Base-by-base conservation (phyloP, 371 early-diverging fungal genomes). In the Capillidium rhysosporum region DNA sequence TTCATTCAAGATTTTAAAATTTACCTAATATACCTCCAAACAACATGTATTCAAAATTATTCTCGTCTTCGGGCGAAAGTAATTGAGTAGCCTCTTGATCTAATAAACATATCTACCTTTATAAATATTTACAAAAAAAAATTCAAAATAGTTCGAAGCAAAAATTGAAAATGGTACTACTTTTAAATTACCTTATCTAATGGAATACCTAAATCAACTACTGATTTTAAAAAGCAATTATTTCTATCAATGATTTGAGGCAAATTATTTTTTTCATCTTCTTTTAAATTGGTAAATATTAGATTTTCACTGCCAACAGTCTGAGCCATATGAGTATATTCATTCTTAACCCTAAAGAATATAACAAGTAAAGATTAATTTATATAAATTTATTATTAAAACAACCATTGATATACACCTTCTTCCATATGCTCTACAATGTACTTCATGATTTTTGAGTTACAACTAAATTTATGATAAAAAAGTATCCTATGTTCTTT, bases 401-500 rank as follows among this genome's bases (percentile, higher is more conserved):
- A 18, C n/a, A 31, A 51, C 51, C 51, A 51, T 51, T 51, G 25
- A 21, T 51, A 51, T n/a, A 51, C 51, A 9, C 28, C 51, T 28
- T 51, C 51, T 23, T 51, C 51, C 51, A 51, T 51, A 51, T 51
- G 51, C 23, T 51, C 51, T 12, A 51, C 51, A 31, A 51, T 51
- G 23, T 51, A 51, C n/a, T 51, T 51, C 51, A 51, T 51, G n/a
- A n/a, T n/a, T n/a, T n/a, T n/a, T n/a, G n/a, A n/a, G n/a, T n/a
- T n/a, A n/a, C n/a, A n/a, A n/a, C n/a, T n/a, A n/a, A n/a, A n/a
- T n/a, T n/a, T n/a, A n/a, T n/a, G n/a, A n/a, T n/a, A n/a, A n/a
- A n/a, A n/a, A n/a, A n/a, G n/a, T n/a, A n/a, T n/a, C n/a, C n/a
- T n/a, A n/a, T n/a, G n/a, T n/a, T n/a, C n/a, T n/a, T n/a, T n/a